Base-by-base conservation (phyloP, 2,329 filamentous ascomycete species). In the Colletotrichum tropicicola region DNA sequence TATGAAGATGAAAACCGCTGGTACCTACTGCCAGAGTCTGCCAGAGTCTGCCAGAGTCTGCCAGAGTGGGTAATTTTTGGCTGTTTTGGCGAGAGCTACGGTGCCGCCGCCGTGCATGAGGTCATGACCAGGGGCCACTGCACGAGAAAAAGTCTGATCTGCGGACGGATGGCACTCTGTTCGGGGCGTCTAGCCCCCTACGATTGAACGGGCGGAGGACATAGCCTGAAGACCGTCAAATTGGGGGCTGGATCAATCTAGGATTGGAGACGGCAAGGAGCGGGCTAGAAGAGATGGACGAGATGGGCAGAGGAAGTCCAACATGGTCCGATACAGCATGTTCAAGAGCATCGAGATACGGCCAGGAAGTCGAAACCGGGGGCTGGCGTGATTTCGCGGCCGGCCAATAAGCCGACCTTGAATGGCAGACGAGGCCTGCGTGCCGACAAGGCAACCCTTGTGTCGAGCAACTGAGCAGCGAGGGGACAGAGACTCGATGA, bases 71-170 rank as follows among this genome's bases (percentile, higher is more conserved):
- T n/a, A n/a, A n/a, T n/a, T n/a, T n/a, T n/a, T n/a, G n/a, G n/a
- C n/a, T n/a, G n/a, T n/a, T 10, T 12, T 6, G 39, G 35, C 25
- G 23, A 41, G 21, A 23, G 32, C 21, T 45, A 44, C 28, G 44
- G 59, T 30, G 59, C 45, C 45, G 37, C 25, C 30, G 23, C 15
- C 17, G 44, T 35, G 54, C 54, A 59, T 52, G 21, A 43, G n/a
- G 9, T 7, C 23, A 19, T 10, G 13, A 3, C 3, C 59, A 51
- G 27, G 39, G 37, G 21, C 19, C 5, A 52, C 6, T 39, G 39
- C 23, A 37, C 19, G 13, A 28, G 10, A 6, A 57, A 59, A 59
- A 59, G 37, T 52, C 23, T 52, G 23, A 39, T 52, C 23, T 19
- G 30, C 27, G 17, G 23, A 28, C 21, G 23, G 37, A n/a, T 52